These are phyloP conservation scores for Cicer bijugum DNA, from an alignment of 306 rosid genomes.

Conservation along the genomic window DNA sequence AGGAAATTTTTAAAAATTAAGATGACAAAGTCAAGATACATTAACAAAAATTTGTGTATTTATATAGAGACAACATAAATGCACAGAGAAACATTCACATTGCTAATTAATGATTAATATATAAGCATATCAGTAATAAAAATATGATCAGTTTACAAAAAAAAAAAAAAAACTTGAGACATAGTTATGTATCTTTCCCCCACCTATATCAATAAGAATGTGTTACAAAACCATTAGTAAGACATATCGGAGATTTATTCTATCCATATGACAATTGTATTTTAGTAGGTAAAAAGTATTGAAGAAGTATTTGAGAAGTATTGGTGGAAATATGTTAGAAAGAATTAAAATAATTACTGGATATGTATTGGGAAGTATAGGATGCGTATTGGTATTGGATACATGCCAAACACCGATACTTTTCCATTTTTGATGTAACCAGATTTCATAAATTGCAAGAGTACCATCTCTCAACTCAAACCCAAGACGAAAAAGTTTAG, in stretches of 20 bases:
- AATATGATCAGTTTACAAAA: neutral
- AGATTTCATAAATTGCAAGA: neutral
- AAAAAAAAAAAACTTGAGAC: neutral
- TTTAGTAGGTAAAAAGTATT: neutral
- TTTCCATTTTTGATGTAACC: neutral
- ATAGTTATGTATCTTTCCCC: neutral
- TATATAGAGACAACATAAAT: neutral
- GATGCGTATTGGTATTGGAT: neutral
- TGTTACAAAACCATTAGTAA: neutral
- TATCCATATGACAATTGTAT: neutral
- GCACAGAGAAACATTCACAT: neutral
- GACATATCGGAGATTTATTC: neutral
- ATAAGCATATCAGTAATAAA: neutral
- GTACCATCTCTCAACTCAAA: conserved; percentile 19
- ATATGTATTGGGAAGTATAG: neutral
- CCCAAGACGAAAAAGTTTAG: conserved; percentile 20
- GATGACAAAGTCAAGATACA: neutral
- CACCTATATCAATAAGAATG: neutral
- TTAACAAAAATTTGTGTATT: neutral
- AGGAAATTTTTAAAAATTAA: neutral
- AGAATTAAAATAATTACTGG: neutral
- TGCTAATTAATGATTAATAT: neutral
- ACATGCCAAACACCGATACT: neutral
- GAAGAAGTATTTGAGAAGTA: conserved; percentile 9
- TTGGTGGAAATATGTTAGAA: neutral